Conservation (phyloP, 768 basidiomycete genomes). For the Rhodotorula paludigena region DNA sequence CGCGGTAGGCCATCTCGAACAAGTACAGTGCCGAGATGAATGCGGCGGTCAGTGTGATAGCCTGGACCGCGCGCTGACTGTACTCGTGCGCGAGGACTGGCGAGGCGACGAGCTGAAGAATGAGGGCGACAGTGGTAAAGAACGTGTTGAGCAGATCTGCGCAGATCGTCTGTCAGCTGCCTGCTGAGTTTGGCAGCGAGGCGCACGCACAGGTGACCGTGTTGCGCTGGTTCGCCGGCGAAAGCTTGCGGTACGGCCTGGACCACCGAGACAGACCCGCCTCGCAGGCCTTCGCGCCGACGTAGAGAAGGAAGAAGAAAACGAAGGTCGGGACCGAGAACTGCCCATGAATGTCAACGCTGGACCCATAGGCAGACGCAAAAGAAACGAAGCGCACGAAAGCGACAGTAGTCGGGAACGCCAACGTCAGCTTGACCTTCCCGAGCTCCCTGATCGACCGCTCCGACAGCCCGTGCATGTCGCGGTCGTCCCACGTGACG, state of each 20-base stretch:
- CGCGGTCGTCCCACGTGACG: constrained; percentile 9
- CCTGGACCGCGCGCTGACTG: neutral
- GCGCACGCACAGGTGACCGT: neutral
- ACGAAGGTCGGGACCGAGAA: constrained; percentile 5
- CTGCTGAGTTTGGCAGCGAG: neutral
- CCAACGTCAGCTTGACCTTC: constrained; percentile 2
- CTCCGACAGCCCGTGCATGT: neutral
- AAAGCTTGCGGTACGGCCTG: neutral
- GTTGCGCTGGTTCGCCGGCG: constrained; percentile 2
- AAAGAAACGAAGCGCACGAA: neutral
- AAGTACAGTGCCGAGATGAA: neutral
- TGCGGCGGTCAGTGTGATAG: neutral
- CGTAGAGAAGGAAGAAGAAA: neutral
- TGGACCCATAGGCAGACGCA: too few relatives aligned
- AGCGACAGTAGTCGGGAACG: neutral
- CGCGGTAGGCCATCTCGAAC: constrained; percentile 9
- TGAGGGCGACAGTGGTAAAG: constrained; percentile 1
- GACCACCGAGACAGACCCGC: neutral
- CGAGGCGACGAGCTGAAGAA: neutral
- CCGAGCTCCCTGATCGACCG: neutral
- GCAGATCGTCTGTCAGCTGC: neutral
- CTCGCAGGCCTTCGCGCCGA: neutral
- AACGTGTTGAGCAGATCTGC: constrained; percentile 3
- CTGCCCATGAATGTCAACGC: too few relatives aligned
- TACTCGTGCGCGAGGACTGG: neutral